Conservation (phyloP, 164 flowering plant species). For the Magnolia officinalis region DNA sequence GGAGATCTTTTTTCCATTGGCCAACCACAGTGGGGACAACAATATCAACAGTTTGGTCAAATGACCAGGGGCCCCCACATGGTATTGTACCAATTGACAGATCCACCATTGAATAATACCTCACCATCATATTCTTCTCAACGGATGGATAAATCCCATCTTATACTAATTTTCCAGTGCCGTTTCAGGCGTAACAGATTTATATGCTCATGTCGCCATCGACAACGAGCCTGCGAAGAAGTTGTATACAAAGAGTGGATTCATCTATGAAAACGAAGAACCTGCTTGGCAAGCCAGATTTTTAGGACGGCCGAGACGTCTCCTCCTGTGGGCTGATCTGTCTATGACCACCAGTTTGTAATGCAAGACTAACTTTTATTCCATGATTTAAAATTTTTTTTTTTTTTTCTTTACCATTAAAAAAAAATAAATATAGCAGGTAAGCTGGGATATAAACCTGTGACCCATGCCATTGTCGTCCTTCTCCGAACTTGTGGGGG, state of each 20-base stretch:
- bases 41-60: background rate
- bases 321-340: slow-evolving; percentile 71
- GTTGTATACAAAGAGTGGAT: slow-evolving; percentile 75
- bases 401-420: background rate
- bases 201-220: slow-evolving; percentile 84
- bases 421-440: background rate
- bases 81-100: background rate
- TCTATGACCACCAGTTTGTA: slow-evolving; percentile 18
- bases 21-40: background rate
- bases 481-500: background rate
- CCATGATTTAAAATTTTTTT: background rate
- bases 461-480: background rate
- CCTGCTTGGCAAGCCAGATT: slow-evolving; percentile 95
- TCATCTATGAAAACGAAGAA: slow-evolving; percentile 71
- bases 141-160: background rate
- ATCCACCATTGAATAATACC: background rate
- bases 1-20: background rate
- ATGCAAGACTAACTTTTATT: background rate
- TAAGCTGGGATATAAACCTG: background rate
- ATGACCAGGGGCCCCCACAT: background rate
- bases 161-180: background rate
- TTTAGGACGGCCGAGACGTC: slow-evolving; percentile 66
- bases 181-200: slow-evolving; percentile 74
- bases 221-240: slow-evolving; percentile 80
- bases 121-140: background rate